Evolutionary conservation across 1,284 basidiomycete genomes (phyloP).

Genomic region (Pseudozyma thailandica): DNA sequence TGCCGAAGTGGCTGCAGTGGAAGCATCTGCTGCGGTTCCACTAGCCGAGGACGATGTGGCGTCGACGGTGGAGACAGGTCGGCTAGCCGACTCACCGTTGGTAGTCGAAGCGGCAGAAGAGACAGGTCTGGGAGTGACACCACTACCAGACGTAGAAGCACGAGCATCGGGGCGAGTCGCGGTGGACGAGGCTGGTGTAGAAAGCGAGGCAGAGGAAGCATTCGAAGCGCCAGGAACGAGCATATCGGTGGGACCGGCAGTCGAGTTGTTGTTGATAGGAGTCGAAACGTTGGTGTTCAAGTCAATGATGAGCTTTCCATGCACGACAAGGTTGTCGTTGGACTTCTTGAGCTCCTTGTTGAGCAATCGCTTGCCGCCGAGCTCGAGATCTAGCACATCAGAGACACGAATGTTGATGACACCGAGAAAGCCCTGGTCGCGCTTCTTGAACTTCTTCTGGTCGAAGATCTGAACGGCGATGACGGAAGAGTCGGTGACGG

Average conservation of each 20-base stretch:
- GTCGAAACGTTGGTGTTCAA: slow-evolving; percentile 67
- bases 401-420: slow-evolving; percentile 90
- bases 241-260: slow-evolving; percentile 50
- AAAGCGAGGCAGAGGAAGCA: slow-evolving; percentile 57
- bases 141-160: slow-evolving; percentile 38
- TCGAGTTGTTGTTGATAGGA: slow-evolving; percentile 60
- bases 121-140: slow-evolving; percentile 20
- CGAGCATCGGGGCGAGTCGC: slow-evolving; percentile 27
- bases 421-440: slow-evolving; percentile 92
- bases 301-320: slow-evolving; percentile 68
- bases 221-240: slow-evolving; percentile 48
- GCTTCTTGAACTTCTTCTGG: slow-evolving; percentile 94
- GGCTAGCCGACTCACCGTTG: slow-evolving; percentile 28
- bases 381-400: slow-evolving; percentile 86
- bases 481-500: slow-evolving; percentile 88
- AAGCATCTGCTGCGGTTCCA: slow-evolving; percentile 12
- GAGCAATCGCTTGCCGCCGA: slow-evolving; percentile 82
- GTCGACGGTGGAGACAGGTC: slow-evolving; percentile 36
- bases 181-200: slow-evolving; percentile 29
- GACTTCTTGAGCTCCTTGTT: slow-evolving; percentile 67
- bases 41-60: slow-evolving; percentile 18
- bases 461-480: slow-evolving; percentile 95
- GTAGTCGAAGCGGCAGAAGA: slow-evolving; percentile 32
- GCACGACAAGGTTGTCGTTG: slow-evolving; percentile 67
- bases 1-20: slow-evolving; percentile 15